These are phyloP conservation scores for Fusarium siculi DNA, from an alignment of 2,329 filamentous ascomycete species.

Conservation along the genomic window DNA sequence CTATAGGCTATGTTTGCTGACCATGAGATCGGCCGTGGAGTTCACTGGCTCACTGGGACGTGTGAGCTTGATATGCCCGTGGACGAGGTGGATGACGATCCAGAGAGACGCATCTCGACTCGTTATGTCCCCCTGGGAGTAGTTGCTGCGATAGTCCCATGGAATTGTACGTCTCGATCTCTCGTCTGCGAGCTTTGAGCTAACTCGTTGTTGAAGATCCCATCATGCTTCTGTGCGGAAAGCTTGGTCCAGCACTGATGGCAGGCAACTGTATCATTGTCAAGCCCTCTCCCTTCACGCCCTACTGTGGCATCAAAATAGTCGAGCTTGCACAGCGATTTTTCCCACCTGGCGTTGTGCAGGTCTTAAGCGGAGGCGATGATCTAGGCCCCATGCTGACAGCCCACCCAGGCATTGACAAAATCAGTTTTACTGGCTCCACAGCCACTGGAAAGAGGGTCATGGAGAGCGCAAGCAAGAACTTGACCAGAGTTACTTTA, in stretches of 20 bases:
- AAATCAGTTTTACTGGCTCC: slow-evolving; percentile 73
- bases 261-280: slow-evolving; percentile 66
- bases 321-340: slow-evolving; percentile 66
- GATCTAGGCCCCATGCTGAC: slow-evolving; percentile 68
- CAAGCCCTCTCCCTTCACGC: slow-evolving; percentile 68
- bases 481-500: slow-evolving; percentile 68
- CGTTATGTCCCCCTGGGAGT: slow-evolving; percentile 1
- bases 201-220: background rate
- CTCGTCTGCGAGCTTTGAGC: background rate
- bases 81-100: background rate
- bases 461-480: slow-evolving; percentile 62
- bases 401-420: slow-evolving; percentile 65
- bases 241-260: slow-evolving; percentile 49
- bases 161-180: background rate
- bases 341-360: slow-evolving; percentile 71
- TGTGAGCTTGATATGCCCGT: background rate
- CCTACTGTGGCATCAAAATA: slow-evolving; percentile 67
- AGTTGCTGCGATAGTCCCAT: background rate
- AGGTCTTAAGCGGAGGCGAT: slow-evolving; percentile 69
- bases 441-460: slow-evolving; percentile 70
- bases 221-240: slow-evolving; percentile 5
- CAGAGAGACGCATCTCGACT: background rate
- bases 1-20: background rate
- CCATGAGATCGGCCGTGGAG: background rate
- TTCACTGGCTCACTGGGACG: background rate